A percentile compares a stretch with the other conserved stretches of the same genome.
These are phyloP conservation scores for Salisapilia sapeloensis DNA, from an alignment of 352 stramenopile species.

Conservation along the genomic window DNA sequence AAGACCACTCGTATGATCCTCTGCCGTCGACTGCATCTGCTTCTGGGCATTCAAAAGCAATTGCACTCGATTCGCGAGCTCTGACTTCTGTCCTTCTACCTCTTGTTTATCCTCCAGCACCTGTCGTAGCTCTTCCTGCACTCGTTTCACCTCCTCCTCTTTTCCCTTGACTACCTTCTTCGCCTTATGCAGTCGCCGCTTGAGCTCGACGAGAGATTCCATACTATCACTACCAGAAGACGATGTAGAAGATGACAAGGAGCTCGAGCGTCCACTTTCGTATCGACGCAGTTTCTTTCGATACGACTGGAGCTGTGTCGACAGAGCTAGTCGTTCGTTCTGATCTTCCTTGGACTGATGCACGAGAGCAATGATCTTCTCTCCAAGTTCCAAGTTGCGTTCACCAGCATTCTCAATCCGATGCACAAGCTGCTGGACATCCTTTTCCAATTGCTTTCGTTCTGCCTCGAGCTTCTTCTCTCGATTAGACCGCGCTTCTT, in stretches of 20 bases:
- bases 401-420: constrained; percentile 30
- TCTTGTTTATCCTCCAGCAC: constrained; percentile 19
- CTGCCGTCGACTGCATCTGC: constrained; percentile 39
- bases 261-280: constrained; percentile 11
- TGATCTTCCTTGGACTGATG: constrained; percentile 43
- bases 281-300: constrained; percentile 31
- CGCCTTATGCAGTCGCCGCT: constrained; percentile 18
- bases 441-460: constrained; percentile 28
- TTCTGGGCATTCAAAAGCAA: constrained; percentile 40
- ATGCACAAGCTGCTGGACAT: constrained; percentile 25
- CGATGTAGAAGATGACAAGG: no score
- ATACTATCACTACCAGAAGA: constrained; percentile 4
- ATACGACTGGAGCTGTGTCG: constrained; percentile 44
- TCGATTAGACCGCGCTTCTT: constrained; percentile 4
- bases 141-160: constrained; percentile 24
- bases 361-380: constrained; percentile 35
- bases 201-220: constrained; percentile 13
- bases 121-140: constrained; percentile 18
- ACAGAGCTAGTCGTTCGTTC: constrained; percentile 34
- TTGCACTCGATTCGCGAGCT: constrained; percentile 33
- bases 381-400: constrained; percentile 36
- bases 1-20: constrained; percentile 39
- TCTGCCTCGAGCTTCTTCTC: constrained; percentile 45
- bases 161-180: constrained; percentile 33
- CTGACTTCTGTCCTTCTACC: constrained; percentile 31